These are phyloP conservation scores for Juglanconis sp. DNA, from an alignment of 2,329 filamentous ascomycete genomes.

Conservation along the genomic window DNA sequence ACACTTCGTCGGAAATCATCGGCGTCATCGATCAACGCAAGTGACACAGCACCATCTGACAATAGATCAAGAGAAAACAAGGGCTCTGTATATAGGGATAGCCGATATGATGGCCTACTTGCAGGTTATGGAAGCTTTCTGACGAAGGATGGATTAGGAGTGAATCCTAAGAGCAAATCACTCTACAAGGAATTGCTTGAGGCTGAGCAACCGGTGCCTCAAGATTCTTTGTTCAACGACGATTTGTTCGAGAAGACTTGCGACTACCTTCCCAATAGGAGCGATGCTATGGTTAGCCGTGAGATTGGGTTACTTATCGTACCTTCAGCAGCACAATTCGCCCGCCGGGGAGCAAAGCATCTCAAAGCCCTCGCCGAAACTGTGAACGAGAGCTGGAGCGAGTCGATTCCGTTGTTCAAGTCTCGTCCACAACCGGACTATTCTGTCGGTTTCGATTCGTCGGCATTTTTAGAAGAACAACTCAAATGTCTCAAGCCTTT, in stretches of 20 bases:
- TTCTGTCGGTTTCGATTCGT: slow-evolving; percentile 19
- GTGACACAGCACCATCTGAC: slow-evolving; percentile 25
- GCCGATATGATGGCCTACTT: slow-evolving; percentile 31
- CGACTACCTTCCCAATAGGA: background rate
- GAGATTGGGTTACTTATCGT: background rate
- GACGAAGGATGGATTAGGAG: slow-evolving; percentile 26
- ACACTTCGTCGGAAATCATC: background rate
- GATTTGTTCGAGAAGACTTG: background rate
- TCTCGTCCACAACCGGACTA: slow-evolving; percentile 42
- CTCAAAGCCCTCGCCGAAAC: slow-evolving; percentile 35
- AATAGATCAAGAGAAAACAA: slow-evolving; percentile 30
- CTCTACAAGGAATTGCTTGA: slow-evolving; percentile 30
- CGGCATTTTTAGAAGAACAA: slow-evolving; percentile 32
- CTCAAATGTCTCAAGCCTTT: background rate
- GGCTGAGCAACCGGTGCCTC: slow-evolving; percentile 26
- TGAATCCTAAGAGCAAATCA: slow-evolving; percentile 30
- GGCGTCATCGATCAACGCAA: background rate
- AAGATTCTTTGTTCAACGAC: slow-evolving; percentile 28
- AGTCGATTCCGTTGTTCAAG: slow-evolving; percentile 33
- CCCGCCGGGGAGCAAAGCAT: slow-evolving; percentile 21
- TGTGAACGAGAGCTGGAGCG: slow-evolving; percentile 41
- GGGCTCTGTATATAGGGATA: slow-evolving; percentile 27
- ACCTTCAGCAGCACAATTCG: background rate
- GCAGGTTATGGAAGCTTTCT: slow-evolving; percentile 35
- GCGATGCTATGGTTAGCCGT: background rate